Evolutionary conservation across 306 rosid genomes (phyloP).

Genomic region (Medicago ruthenica): DNA sequence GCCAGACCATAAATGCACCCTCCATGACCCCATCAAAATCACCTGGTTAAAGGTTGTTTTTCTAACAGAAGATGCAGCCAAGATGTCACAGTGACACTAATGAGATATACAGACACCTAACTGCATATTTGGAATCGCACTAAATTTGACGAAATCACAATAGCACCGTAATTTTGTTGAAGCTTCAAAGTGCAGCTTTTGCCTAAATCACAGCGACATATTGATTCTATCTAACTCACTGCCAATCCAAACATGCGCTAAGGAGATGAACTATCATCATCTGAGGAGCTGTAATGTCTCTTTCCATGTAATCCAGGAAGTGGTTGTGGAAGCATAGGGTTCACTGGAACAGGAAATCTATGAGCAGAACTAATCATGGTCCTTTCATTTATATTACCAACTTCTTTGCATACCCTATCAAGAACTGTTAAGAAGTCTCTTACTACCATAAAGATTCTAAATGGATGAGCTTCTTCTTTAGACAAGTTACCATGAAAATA

Average conservation of each 20-base stretch:
- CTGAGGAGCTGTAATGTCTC: slow-evolving; percentile 58
- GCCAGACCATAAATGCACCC: slow-evolving; percentile 37
- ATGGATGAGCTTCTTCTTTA: slow-evolving; percentile 97
- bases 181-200: background rate
- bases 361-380: slow-evolving; percentile 79
- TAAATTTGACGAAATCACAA: background rate
- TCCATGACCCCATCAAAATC: slow-evolving; percentile 53
- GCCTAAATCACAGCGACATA: background rate
- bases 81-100: slow-evolving; percentile 39
- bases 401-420: slow-evolving; percentile 94
- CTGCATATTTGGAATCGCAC: background rate
- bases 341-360: slow-evolving; percentile 90
- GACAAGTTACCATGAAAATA: slow-evolving; percentile 94
- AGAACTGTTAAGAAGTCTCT: slow-evolving; percentile 79
- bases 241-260: slow-evolving; percentile 33
- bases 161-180: background rate
- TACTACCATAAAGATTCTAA: slow-evolving; percentile 92
- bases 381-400: slow-evolving; percentile 79
- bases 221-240: background rate
- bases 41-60: slow-evolving; percentile 51
- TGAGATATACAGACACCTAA: slow-evolving; percentile 8
- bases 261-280: slow-evolving; percentile 60
- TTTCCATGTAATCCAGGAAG: slow-evolving; percentile 57
- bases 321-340: slow-evolving; percentile 83
- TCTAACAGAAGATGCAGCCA: slow-evolving; percentile 50